Percentiles rank a stretch among this genome's conserved stretches.
These are phyloP conservation scores for Leishmania major DNA, from an alignment of 208 protist genomes.

Conservation along the genomic window DNA sequence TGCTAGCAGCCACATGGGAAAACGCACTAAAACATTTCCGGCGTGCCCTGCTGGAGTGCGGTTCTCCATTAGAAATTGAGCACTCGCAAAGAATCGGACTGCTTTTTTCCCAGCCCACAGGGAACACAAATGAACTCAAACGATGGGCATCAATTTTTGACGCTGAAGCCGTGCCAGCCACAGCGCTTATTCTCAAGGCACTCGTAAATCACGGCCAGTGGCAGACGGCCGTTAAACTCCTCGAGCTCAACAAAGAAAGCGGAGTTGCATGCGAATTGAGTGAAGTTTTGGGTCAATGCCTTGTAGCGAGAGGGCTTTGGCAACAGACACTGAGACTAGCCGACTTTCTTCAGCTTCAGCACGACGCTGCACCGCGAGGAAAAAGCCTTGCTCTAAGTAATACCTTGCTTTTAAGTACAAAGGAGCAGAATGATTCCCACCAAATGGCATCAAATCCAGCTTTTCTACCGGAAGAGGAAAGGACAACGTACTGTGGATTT, in stretches of 20 bases:
- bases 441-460: constrained; percentile 33
- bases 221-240: constrained; percentile 51
- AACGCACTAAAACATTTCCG: constrained; percentile 52
- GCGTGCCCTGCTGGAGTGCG: constrained; percentile 64
- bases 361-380: background rate
- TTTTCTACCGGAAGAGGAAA: constrained; percentile 31
- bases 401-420: background rate
- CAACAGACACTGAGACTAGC: constrained; percentile 21
- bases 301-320: constrained; percentile 42
- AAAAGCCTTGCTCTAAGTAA: background rate
- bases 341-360: background rate
- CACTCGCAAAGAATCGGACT: constrained; percentile 66
- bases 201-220: constrained; percentile 65
- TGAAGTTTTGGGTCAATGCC: constrained; percentile 40
- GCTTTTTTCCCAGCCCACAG: constrained; percentile 51
- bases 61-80: constrained; percentile 53
- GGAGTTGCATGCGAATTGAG: constrained; percentile 18
- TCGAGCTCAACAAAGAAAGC: constrained; percentile 43
- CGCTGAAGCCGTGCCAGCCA: constrained; percentile 56
- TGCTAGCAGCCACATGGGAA: constrained; percentile 50
- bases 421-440: constrained; percentile 4
- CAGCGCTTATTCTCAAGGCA: constrained; percentile 63
- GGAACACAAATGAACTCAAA: constrained; percentile 38
- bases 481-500: constrained; percentile 27
- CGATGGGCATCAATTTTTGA: constrained; percentile 63